Conservation (phyloP, 2,329 filamentous ascomycete genomes). For the Fusarium sp. region DNA sequence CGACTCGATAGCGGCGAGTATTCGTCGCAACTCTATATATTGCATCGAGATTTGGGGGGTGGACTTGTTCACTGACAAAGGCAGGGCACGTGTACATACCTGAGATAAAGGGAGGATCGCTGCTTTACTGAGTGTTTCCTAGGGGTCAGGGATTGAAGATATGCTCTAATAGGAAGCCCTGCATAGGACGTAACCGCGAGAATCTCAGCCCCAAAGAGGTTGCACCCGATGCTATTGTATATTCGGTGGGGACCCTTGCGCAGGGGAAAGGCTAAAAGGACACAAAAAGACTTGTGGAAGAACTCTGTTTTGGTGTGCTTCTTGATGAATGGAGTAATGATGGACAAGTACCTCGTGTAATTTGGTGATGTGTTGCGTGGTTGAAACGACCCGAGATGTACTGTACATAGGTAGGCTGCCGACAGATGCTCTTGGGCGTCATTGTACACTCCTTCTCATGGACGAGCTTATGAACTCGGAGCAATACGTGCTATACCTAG, state of each 20-base stretch:
- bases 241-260: slow-evolving; percentile 14
- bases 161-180: slow-evolving; percentile 2
- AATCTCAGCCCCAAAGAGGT: slow-evolving; percentile 12
- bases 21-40: background rate
- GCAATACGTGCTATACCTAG: background rate
- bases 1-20: slow-evolving; percentile 11
- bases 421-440: background rate
- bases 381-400: slow-evolving; percentile 23
- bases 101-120: slow-evolving; percentile 13
- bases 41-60: background rate
- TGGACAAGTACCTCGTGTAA: background rate
- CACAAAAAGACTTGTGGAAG: background rate
- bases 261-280: slow-evolving; percentile 19
- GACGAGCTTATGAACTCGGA: slow-evolving; percentile 14
- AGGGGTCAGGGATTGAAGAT: slow-evolving; percentile 8
- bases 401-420: slow-evolving; percentile 7
- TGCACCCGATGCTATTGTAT: slow-evolving; percentile 15
- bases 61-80: background rate
- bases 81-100: slow-evolving; percentile 23
- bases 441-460: background rate
- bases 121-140: background rate
- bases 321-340: background rate
- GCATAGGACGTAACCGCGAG: slow-evolving; percentile 14
- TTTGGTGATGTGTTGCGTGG: slow-evolving; percentile 17
- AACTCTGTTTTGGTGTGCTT: background rate